Conservation (phyloP, 495 filamentous ascomycete species). For the Darksidea phi region DNA sequence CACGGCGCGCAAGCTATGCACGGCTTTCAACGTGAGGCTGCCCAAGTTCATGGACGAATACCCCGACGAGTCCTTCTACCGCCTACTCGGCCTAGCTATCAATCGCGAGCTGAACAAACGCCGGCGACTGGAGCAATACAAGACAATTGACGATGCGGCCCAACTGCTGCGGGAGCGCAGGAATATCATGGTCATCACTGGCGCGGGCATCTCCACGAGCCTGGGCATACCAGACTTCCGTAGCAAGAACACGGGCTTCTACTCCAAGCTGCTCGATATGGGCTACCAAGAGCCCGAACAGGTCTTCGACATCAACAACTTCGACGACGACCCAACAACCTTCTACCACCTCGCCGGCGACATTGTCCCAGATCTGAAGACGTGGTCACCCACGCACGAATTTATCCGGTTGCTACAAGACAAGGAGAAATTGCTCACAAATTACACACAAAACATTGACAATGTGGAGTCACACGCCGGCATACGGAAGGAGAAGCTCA, state of each 20-base stretch:
- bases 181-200: constrained; percentile 92
- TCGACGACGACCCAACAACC: constrained; percentile 73
- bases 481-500: constrained; percentile 75
- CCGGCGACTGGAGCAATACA: constrained; percentile 76
- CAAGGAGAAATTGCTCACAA: constrained; percentile 86
- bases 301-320: constrained; percentile 86
- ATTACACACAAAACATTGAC: constrained; percentile 99
- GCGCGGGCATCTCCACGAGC: constrained; percentile 81
- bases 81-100: constrained; percentile 72
- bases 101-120: constrained; percentile 79
- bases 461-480: constrained; percentile 90
- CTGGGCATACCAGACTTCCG: constrained; percentile 69
- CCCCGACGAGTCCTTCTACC: constrained; percentile 63
- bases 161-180: constrained; percentile 66
- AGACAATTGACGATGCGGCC: constrained; percentile 85
- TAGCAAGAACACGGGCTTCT: constrained; percentile 68
- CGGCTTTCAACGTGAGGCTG: constrained; percentile 83
- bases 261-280: constrained; percentile 75
- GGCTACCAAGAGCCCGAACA: constrained; percentile 86
- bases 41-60: constrained; percentile 61
- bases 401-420: constrained; percentile 95
- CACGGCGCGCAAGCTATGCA: constrained; percentile 79
- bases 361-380: constrained; percentile 73
- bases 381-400: constrained; percentile 84
- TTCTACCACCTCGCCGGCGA: constrained; percentile 93